phyloP scores from a whole-genome alignment of 2,329 filamentous ascomycete genomes.

The Furcasterigmium sp. region DNA sequence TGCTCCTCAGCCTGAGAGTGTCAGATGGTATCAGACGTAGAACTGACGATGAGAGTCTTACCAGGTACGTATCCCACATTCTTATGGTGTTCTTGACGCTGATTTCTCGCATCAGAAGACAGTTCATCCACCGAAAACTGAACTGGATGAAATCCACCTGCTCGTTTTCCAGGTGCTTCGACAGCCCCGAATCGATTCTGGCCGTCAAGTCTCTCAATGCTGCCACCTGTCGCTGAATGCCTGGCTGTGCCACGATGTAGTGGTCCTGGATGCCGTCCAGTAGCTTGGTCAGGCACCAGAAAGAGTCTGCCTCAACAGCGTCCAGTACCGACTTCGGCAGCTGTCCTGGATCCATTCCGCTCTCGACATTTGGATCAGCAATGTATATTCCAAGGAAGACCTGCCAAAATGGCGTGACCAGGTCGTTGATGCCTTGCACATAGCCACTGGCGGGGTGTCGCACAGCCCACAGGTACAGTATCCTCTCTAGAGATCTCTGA shows the following conservation, averaged over 20 bases:
- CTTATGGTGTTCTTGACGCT: constrained; percentile 94
- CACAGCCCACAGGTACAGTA: constrained; percentile 96
- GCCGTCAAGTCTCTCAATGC: constrained; percentile 85
- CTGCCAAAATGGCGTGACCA: constrained; percentile 97
- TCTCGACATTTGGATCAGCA: constrained; percentile 86
- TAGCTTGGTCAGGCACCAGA: constrained; percentile 97
- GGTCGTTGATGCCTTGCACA: constrained; percentile 96
- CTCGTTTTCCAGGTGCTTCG: constrained; percentile 84
- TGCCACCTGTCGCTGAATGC: constrained; percentile 89
- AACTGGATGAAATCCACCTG: constrained; percentile 99
- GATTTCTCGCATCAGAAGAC: constrained; percentile 93
- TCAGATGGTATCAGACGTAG: constrained; percentile 1
- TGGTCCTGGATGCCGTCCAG: constrained; percentile 99
- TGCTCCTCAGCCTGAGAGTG: constrained; percentile 81
- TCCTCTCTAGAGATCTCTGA: constrained; percentile 87
- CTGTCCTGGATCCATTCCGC: constrained; percentile 94
- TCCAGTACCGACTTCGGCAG: constrained; percentile 86
- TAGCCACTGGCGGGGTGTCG: constrained; percentile 96
- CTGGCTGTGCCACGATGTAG: constrained; percentile 95
- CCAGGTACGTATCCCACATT: constrained; percentile 99
- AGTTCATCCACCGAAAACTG: constrained; percentile 99
- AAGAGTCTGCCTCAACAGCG: constrained; percentile 94
- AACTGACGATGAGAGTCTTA: constrained; percentile 37
- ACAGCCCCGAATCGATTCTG: constrained; percentile 77
- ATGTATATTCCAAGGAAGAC: constrained; percentile 95